A percentile compares a stretch with the other conserved stretches of the same genome.
phyloP scores from a whole-genome alignment of 2,329 filamentous ascomycete genomes.

The Phialophora expanda region DNA sequence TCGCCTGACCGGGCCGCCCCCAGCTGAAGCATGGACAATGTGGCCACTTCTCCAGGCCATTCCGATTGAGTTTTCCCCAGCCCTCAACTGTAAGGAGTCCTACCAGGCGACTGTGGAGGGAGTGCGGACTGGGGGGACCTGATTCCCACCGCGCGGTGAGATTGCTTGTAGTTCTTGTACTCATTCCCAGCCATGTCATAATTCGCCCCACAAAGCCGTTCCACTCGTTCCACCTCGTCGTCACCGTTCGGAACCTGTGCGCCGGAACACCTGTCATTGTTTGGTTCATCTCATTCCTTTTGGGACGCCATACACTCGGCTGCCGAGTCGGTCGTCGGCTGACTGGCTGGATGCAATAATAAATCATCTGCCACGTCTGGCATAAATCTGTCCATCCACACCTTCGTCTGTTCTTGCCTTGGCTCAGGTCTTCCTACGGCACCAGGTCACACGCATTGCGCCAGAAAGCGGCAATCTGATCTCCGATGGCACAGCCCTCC shows the following conservation, averaged over 20 bases:
- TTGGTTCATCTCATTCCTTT: conserved; percentile 7
- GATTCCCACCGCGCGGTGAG: not conserved
- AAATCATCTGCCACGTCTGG: conserved; percentile 22
- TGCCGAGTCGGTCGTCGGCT: conserved; percentile 19
- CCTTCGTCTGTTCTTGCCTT: conserved; percentile 5
- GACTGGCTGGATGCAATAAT: not conserved
- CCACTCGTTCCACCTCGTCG: not conserved
- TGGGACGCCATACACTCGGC: conserved; percentile 14
- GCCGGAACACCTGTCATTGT: not conserved
- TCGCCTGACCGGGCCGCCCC: conserved; percentile 1
- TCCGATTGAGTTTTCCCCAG: conserved; percentile 5
- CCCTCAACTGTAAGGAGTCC: not conserved
- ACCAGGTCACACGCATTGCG: conserved; percentile 12
- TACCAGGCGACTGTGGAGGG: not conserved
- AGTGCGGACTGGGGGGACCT: not conserved
- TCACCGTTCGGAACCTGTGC: not conserved
- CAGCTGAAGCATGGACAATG: conserved; percentile 9
- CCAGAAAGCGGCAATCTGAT: conserved; percentile 12
- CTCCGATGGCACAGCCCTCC: conserved; percentile 18
- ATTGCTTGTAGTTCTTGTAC: not conserved
- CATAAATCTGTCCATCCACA: conserved; percentile 12
- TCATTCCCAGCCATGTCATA: conserved; percentile 9
- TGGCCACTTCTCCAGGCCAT: conserved; percentile 8
- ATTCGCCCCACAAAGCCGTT: conserved; percentile 9
- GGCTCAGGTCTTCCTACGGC: not conserved